Percentiles rank a stretch among this genome's conserved stretches.
Evolutionary conservation across 202 grass and related monocot genomes (phyloP).

Genomic region (Carex arenaria): DNA sequence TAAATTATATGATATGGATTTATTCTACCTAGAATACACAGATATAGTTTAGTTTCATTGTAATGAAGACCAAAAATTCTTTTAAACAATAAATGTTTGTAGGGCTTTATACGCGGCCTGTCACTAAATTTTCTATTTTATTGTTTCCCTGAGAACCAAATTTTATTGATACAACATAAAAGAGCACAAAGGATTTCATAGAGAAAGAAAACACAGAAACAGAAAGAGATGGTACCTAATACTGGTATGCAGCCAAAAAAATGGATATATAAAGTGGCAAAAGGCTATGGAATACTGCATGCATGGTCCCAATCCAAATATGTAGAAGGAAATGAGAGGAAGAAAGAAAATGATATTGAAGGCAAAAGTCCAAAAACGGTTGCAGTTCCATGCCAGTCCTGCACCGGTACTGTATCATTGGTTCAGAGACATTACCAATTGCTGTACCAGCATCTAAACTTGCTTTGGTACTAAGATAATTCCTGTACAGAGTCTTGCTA

Average conservation of each 20-base stretch:
- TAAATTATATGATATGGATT: background rate
- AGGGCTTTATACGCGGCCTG: background rate
- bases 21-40: background rate
- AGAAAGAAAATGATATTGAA: background rate
- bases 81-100: background rate
- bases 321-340: background rate
- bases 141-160: background rate
- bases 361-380: background rate
- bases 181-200: background rate
- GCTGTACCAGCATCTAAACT: background rate
- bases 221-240: background rate
- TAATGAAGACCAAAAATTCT: background rate
- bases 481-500: background rate
- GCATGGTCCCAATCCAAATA: background rate
- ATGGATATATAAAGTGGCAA: background rate
- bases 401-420: background rate
- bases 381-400: background rate
- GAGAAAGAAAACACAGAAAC: background rate
- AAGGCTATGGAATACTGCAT: background rate
- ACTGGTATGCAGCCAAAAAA: background rate
- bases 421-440: background rate
- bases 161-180: background rate
- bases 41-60: background rate
- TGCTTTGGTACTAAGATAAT: background rate
- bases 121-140: background rate